These are phyloP conservation scores for Taiozyma onychis DNA, from an alignment of 1,139 yeast species.

Conservation along the genomic window DNA sequence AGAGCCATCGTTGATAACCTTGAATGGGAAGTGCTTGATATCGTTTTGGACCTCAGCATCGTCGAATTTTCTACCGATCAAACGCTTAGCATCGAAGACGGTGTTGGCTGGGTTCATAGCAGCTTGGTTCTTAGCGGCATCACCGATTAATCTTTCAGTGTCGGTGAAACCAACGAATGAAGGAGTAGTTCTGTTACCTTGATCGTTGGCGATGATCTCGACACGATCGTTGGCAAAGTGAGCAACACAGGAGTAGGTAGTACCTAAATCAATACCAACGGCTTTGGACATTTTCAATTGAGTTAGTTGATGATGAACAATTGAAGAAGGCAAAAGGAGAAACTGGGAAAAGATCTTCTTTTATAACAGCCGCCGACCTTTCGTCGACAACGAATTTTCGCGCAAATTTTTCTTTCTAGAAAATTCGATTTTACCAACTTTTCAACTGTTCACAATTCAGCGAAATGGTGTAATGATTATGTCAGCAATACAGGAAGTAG, in stretches of 20 bases:
- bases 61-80: constrained; percentile 91
- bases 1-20: constrained; percentile 79
- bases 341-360: constrained; percentile 1
- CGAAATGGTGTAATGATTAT: background rate
- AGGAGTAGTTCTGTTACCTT: constrained; percentile 99
- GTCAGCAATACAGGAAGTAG: background rate
- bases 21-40: constrained; percentile 97
- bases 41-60: constrained; percentile 94
- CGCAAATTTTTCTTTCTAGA: constrained; percentile 10
- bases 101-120: constrained; percentile 97
- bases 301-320: background rate
- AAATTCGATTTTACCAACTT: constrained; percentile 4
- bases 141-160: constrained; percentile 98
- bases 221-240: constrained; percentile 82
- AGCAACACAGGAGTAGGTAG: constrained; percentile 98
- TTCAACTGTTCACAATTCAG: background rate
- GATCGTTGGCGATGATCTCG: constrained; percentile 95
- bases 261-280: constrained; percentile 83
- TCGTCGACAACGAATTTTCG: constrained; percentile 4
- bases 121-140: constrained; percentile 99
- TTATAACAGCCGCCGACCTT: constrained; percentile 2
- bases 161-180: constrained; percentile 98
- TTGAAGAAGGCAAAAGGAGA: background rate
- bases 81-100: constrained; percentile 97
- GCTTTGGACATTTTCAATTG: constrained; percentile 12